A percentile compares a stretch with the other conserved stretches of the same genome.
These are phyloP conservation scores for Pouteria campechiana DNA, from an alignment of 179 eudicot genomes.

Conservation along the genomic window DNA sequence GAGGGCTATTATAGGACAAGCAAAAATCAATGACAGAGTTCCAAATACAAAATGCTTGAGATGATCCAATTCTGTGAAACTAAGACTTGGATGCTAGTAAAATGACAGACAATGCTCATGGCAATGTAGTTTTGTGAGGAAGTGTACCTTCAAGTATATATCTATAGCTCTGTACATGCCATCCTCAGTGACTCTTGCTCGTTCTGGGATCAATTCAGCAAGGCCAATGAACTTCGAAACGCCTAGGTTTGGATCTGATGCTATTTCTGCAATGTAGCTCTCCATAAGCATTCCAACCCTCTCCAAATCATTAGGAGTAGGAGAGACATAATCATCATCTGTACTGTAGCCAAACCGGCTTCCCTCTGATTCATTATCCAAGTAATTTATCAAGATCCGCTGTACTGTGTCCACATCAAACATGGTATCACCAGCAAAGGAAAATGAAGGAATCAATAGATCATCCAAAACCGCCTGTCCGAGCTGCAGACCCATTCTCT, in stretches of 20 bases:
- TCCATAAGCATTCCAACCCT: slow-evolving; percentile 82
- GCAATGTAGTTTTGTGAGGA: too few relatives aligned
- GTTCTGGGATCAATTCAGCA: slow-evolving; percentile 81
- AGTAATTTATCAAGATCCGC: slow-evolving; percentile 64
- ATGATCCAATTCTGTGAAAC: not conserved
- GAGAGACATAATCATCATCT: slow-evolving; percentile 30
- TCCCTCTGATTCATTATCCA: slow-evolving; percentile 42
- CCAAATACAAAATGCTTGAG: not conserved
- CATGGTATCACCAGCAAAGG: slow-evolving; percentile 59
- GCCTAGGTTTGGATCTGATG: slow-evolving; percentile 62
- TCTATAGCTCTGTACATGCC: slow-evolving; percentile 89
- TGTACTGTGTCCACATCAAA: slow-evolving; percentile 82
- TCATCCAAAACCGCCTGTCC: slow-evolving; percentile 88
- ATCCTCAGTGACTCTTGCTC: slow-evolving; percentile 72
- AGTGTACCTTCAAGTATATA: slow-evolving; percentile 70
- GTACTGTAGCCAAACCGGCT: slow-evolving; percentile 17
- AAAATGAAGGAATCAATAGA: slow-evolving; percentile 76
- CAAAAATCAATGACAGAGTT: too few relatives aligned
- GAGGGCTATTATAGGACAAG: too few relatives aligned
- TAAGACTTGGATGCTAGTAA: too few relatives aligned
- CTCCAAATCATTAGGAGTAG: slow-evolving; percentile 46
- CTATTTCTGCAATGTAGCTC: slow-evolving; percentile 66
- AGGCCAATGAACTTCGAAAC: slow-evolving; percentile 56
- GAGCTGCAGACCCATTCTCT: slow-evolving; percentile 75
- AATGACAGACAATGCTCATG: too few relatives aligned